These are phyloP conservation scores for Yarrowia yakushimensis DNA, from an alignment of 805 yeast species.

Conservation along the genomic window DNA sequence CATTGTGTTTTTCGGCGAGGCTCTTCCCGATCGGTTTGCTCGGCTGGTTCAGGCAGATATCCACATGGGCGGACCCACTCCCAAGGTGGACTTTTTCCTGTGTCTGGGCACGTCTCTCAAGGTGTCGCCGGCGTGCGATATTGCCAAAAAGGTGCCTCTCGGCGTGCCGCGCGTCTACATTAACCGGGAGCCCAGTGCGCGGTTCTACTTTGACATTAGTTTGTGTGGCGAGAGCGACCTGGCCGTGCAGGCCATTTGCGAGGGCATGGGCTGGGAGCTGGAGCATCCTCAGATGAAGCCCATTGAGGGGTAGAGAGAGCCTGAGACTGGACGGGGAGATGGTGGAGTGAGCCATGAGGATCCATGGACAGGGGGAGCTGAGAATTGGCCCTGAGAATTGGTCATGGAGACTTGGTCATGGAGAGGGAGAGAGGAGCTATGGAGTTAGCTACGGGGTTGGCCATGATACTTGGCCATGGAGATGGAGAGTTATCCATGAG, in stretches of 20 bases:
- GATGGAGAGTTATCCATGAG: too few species aligned
- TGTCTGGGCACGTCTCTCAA: conserved; percentile 89
- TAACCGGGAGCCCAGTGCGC: conserved; percentile 70
- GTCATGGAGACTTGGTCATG: too few species aligned
- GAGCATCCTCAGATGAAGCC: conserved; percentile 50
- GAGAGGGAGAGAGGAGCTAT: too few species aligned
- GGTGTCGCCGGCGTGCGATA: conserved; percentile 88
- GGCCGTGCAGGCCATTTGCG: conserved; percentile 62
- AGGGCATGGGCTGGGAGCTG: conserved; percentile 57
- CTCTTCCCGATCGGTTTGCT: conserved; percentile 65
- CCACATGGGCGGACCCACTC: conserved; percentile 54
- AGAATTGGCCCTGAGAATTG: too few species aligned
- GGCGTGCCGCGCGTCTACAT: conserved; percentile 79
- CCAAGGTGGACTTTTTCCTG: conserved; percentile 69
- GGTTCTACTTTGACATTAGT: conserved; percentile 73
- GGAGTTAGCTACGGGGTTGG: too few species aligned
- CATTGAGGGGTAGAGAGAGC: background rate
- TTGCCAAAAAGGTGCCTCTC: conserved; percentile 69
- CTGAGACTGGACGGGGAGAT: background rate
- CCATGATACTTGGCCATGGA: too few species aligned
- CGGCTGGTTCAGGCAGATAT: conserved; percentile 45
- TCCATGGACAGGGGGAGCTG: too few species aligned
- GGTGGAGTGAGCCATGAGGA: too few species aligned
- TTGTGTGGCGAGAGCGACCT: conserved; percentile 82
- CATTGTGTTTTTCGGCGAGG: conserved; percentile 87